These are phyloP conservation scores for Candida pini DNA, from an alignment of 805 yeast species.

Conservation along the genomic window DNA sequence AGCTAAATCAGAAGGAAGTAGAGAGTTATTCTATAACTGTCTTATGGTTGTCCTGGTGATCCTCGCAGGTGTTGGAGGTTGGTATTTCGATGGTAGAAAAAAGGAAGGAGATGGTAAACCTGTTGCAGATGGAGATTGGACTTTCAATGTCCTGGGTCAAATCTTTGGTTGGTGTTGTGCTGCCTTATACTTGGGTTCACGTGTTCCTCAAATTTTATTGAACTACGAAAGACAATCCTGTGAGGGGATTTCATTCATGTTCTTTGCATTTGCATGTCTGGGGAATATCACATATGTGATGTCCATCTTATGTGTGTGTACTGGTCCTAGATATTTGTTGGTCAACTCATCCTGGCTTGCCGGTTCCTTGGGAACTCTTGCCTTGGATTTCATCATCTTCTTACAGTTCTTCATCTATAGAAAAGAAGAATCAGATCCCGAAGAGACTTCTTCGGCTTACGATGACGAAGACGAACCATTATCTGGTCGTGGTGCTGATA, in stretches of 20 bases:
- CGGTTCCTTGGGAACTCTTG: slow-evolving; percentile 84
- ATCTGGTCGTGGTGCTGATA: too few relatives aligned
- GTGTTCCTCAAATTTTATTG: slow-evolving; percentile 86
- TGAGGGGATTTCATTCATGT: slow-evolving; percentile 91
- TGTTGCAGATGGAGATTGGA: slow-evolving; percentile 37
- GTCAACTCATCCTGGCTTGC: slow-evolving; percentile 90
- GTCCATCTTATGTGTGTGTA: slow-evolving; percentile 72
- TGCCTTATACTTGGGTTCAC: slow-evolving; percentile 70
- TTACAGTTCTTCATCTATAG: slow-evolving; percentile 79
- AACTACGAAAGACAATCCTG: slow-evolving; percentile 86
- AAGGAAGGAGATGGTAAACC: slow-evolving; percentile 29
- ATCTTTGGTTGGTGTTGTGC: slow-evolving; percentile 83
- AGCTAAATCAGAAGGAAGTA: slow-evolving; percentile 9
- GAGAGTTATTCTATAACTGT: slow-evolving; percentile 28
- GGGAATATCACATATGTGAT: slow-evolving; percentile 91
- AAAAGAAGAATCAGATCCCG: slow-evolving; percentile 25
- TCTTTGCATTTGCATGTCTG: slow-evolving; percentile 89
- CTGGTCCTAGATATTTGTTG: slow-evolving; percentile 61
- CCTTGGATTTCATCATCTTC: slow-evolving; percentile 78
- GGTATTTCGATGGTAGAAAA: slow-evolving; percentile 51
- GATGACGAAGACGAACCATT: slow-evolving; percentile 14
- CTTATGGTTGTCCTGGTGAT: slow-evolving; percentile 64
- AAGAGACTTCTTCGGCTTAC: slow-evolving; percentile 11
- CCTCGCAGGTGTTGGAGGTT: slow-evolving; percentile 78
- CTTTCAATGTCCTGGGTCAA: slow-evolving; percentile 77